A percentile compares a stretch with the other conserved stretches of the same genome.
Evolutionary conservation across 129 eudicot genomes (phyloP).

Genomic region (Flaveria trinervia): DNA sequence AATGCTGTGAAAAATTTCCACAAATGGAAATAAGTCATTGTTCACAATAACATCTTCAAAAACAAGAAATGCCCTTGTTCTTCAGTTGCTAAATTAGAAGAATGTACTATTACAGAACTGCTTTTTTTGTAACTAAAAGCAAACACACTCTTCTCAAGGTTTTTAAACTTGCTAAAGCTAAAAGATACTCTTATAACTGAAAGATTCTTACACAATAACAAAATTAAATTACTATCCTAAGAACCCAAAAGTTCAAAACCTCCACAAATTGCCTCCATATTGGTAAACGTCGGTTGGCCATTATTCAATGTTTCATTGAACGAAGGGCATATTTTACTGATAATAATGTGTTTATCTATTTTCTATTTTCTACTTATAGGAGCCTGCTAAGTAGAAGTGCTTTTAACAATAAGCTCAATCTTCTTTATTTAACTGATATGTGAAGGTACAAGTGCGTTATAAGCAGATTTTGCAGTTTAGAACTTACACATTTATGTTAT

Average conservation of each 20-base stretch:
- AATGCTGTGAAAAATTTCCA: not conserved
- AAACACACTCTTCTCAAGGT: conserved; percentile 1
- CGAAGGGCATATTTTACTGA: not conserved
- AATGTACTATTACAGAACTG: not conserved
- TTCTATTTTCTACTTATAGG: too few species aligned
- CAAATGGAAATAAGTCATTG: not conserved
- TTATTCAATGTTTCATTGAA: not conserved
- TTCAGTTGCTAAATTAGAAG: not conserved
- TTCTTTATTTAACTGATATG: not conserved
- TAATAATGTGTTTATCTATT: not conserved
- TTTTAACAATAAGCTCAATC: not conserved
- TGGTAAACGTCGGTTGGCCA: not conserved
- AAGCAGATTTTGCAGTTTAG: not conserved
- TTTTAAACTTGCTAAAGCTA: not conserved
- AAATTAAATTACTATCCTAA: not conserved
- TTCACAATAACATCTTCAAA: not conserved
- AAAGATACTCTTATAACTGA: not conserved
- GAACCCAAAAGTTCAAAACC: not conserved
- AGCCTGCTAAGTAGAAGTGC: not conserved
- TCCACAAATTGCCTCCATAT: conserved; percentile 1
- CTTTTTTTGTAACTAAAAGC: not conserved
- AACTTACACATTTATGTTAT: not conserved
- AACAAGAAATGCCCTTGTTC: not conserved
- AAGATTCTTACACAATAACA: not conserved
- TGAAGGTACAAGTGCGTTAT: not conserved